Evolutionary conservation across 352 stramenopile species (phyloP).

Genomic region (Albugo candida): DNA sequence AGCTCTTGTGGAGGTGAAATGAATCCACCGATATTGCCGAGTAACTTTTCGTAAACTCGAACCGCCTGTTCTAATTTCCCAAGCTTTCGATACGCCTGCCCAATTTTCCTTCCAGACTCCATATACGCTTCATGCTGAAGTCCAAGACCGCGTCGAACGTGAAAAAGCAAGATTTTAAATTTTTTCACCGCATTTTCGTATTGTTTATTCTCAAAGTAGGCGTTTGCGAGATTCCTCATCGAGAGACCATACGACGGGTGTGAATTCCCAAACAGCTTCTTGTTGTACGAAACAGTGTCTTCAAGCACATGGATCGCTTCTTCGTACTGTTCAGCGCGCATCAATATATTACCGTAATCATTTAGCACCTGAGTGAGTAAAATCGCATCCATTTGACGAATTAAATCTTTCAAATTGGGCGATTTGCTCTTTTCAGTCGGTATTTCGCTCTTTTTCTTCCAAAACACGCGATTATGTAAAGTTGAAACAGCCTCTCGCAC

Average conservation of each 20-base stretch:
- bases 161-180: constrained; percentile 53
- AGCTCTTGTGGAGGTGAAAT: too few species aligned
- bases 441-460: constrained; percentile 23
- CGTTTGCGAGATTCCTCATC: constrained; percentile 57
- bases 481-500: constrained; percentile 41
- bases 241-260: constrained; percentile 60
- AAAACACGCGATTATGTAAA: constrained; percentile 55
- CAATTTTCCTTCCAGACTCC: constrained; percentile 45
- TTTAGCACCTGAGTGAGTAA: constrained; percentile 61
- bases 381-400: constrained; percentile 40
- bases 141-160: constrained; percentile 41
- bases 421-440: constrained; percentile 18
- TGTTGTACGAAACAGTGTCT: constrained; percentile 46
- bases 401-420: too few species aligned
- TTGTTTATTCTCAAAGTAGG: constrained; percentile 54
- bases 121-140: constrained; percentile 52
- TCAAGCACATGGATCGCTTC: constrained; percentile 60
- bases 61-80: constrained; percentile 27
- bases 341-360: constrained; percentile 58
- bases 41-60: constrained; percentile 28
- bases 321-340: constrained; percentile 47
- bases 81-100: constrained; percentile 46
- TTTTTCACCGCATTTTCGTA: constrained; percentile 39
- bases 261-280: constrained; percentile 58
- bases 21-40: constrained; percentile 3